phyloP scores from a whole-genome alignment of 1,284 basidiomycete species.

The Trichosporon asahii region DNA sequence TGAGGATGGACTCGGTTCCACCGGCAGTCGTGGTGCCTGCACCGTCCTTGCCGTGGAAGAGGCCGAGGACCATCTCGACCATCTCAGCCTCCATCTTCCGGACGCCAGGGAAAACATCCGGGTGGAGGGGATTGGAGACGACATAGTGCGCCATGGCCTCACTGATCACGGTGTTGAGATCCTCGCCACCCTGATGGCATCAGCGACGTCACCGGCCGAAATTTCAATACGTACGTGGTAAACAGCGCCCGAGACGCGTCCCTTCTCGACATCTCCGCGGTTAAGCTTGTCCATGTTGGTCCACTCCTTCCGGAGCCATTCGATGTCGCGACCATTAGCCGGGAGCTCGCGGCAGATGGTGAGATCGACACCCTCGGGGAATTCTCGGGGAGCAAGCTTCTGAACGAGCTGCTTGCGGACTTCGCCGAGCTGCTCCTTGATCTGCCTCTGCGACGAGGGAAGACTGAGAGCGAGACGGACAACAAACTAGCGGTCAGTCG shows the following conservation, averaged over 20 bases:
- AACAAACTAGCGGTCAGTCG: constrained; percentile 54
- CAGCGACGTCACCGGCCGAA: constrained; percentile 35
- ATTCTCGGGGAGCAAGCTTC: constrained; percentile 56
- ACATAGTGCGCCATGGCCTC: constrained; percentile 52
- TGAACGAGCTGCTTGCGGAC: constrained; percentile 64
- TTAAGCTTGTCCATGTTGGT: constrained; percentile 74
- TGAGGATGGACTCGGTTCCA: constrained; percentile 86
- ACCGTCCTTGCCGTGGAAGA: constrained; percentile 79
- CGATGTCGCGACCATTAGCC: constrained; percentile 62
- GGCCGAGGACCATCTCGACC: constrained; percentile 83
- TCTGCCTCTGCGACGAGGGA: constrained; percentile 65
- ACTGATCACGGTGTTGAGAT: constrained; percentile 59
- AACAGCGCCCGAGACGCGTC: constrained; percentile 80
- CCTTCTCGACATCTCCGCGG: constrained; percentile 54
- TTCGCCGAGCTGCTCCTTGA: constrained; percentile 67
- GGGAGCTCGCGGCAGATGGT: constrained; percentile 62
- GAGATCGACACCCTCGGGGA: constrained; percentile 59
- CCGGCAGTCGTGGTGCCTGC: constrained; percentile 92
- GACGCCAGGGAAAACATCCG: constrained; percentile 86
- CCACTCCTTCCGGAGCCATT: constrained; percentile 78
- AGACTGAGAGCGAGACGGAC: constrained; percentile 64
- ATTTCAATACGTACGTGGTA: constrained; percentile 60
- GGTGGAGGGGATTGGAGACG: constrained; percentile 80
- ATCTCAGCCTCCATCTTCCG: constrained; percentile 98
- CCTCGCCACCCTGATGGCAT: constrained; percentile 67